Evolutionary conservation across 169 alveolate species (phyloP), one percentile per base, ranked within the genome.

Genomic region (Cryptosporidium felis): DNA sequence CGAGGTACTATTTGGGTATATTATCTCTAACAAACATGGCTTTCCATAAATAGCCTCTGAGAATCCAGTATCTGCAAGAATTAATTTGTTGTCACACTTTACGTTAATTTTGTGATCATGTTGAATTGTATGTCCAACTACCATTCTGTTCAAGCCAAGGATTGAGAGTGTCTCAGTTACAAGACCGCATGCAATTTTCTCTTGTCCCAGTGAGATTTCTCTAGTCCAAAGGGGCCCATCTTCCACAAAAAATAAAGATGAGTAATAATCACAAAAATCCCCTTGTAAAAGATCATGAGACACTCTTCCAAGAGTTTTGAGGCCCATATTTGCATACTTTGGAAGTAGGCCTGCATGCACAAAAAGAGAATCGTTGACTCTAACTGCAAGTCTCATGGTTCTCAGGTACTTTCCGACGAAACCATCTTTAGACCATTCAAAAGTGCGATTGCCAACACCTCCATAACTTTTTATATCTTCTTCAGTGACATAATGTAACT

Each of bases 221-320:
- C 91, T 80, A 18, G 88, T 80, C 91, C 91, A 88, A 41, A 88
- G 89, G 14, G 91, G 91, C 12, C 91, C 91, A 23, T 80, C 80
- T 12, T 56, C 80, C 8, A 59, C 74, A 9, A 67, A 60, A 44
- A 80, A 65, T 14, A 67, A 23, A 1, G 80, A 42, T 4, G 44
- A 28, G 32, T 34, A 56, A 61, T 28, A n/a, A 16, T 47, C 81
- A 32, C 88, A 51, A 42, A 38, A 46, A 28, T 36, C 62, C 14
- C 44, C 74, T 18, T 42, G 42, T 16, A 81, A 41, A 14, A 59
- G 38, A 18, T 66, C 67, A 38, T 58, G 14, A 5, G 80, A 21
- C 0, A 21, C 38, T 21, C 26, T 53, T 2, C 32, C 67, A 16
- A 81, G 26, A 5, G 5, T 30, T 2, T 81, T 18, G 1, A 81